Evolutionary conservation across 2,329 filamentous ascomycete genomes (phyloP).

Genomic region (Bipolaris oryzae): DNA sequence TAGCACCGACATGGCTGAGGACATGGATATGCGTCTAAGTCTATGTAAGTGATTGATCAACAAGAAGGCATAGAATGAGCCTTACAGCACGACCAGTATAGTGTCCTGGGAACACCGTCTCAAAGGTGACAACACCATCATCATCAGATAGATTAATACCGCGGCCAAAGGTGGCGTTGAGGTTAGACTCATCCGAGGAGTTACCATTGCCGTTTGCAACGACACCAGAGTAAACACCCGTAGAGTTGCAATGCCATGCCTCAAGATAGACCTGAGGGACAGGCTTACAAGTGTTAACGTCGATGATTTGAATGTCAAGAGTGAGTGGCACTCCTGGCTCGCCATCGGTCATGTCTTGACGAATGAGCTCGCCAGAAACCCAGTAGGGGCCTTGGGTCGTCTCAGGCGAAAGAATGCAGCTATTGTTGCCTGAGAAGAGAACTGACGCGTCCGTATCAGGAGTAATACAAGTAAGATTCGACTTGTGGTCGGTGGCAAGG

Average conservation of each 20-base stretch:
- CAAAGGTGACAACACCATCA: slow-evolving; percentile 57
- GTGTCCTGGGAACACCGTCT: slow-evolving; percentile 56
- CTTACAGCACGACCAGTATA: slow-evolving; percentile 37
- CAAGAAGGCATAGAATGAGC: neutral
- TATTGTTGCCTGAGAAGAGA: slow-evolving; percentile 43
- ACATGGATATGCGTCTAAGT: slow-evolving; percentile 51
- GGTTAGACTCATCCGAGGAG: slow-evolving; percentile 37
- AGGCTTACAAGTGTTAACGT: slow-evolving; percentile 60
- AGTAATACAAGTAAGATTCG: slow-evolving; percentile 39
- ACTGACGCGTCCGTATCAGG: slow-evolving; percentile 32
- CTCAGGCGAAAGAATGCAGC: slow-evolving; percentile 45
- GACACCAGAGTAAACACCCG: slow-evolving; percentile 46
- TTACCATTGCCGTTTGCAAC: slow-evolving; percentile 51
- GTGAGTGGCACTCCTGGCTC: slow-evolving; percentile 57
- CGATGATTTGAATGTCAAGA: slow-evolving; percentile 61
- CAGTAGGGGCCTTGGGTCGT: slow-evolving; percentile 45
- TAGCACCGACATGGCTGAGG: slow-evolving; percentile 47
- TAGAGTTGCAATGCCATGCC: slow-evolving; percentile 57
- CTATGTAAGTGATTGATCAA: neutral
- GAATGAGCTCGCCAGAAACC: slow-evolving; percentile 59
- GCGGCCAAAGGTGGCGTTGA: slow-evolving; percentile 51
- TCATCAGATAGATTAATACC: slow-evolving; percentile 55
- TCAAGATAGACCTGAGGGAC: slow-evolving; percentile 58
- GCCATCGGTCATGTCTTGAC: slow-evolving; percentile 56
- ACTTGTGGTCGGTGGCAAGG: slow-evolving; percentile 37